These are phyloP conservation scores for Styphnolobium japonicum DNA, from an alignment of 306 rosid genomes.

Conservation along the genomic window DNA sequence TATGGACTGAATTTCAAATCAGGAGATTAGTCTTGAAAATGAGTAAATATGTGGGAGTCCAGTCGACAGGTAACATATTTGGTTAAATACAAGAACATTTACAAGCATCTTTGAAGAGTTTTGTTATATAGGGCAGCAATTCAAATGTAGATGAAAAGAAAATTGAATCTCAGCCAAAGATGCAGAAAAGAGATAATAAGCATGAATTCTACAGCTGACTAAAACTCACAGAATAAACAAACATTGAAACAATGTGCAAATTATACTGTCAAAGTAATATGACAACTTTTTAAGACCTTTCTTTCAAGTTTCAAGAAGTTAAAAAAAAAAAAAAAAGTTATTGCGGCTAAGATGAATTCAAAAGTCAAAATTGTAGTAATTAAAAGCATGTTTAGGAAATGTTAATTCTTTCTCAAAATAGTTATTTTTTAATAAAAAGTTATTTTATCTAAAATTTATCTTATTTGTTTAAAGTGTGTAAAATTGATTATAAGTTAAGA, in stretches of 20 bases:
- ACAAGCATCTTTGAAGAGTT: neutral
- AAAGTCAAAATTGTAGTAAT: neutral
- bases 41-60: neutral
- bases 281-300: neutral
- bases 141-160: neutral
- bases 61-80: neutral
- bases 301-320: too few species aligned
- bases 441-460: too few species aligned
- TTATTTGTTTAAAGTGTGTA: too few species aligned
- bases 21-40: too few species aligned
- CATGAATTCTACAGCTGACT: neutral
- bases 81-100: neutral
- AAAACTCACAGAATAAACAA: neutral
- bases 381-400: too few species aligned
- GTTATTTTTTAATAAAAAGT: too few species aligned
- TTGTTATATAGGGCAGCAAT: neutral
- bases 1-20: neutral
- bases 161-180: neutral
- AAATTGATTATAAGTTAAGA: too few species aligned
- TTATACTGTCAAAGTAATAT: too few species aligned
- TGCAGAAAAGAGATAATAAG: neutral
- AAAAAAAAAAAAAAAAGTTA: too few species aligned
- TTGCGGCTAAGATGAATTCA: neutral
- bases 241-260: neutral
- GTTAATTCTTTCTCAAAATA: too few species aligned